These are phyloP conservation scores for Alternaria tenuissima DNA, from an alignment of 2,329 filamentous ascomycete species.

Conservation along the genomic window DNA sequence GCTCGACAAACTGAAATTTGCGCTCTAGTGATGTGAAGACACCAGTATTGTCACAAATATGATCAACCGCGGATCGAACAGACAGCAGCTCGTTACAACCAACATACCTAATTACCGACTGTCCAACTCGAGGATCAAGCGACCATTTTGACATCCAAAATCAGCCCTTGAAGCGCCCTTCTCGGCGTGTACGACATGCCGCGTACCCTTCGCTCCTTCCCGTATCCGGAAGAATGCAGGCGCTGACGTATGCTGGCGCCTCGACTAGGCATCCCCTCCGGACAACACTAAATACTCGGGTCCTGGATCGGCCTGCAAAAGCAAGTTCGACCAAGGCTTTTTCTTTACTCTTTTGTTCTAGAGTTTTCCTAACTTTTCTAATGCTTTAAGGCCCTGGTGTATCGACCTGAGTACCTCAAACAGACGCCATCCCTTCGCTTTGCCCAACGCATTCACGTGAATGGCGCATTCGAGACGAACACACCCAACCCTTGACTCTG, in stretches of 20 bases:
- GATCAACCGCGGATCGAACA: not conserved
- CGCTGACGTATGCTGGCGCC: conserved; percentile 19
- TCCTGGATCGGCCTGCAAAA: conserved; percentile 18
- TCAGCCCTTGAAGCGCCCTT: conserved; percentile 5
- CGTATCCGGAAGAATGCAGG: conserved; percentile 11
- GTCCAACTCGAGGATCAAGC: not conserved
- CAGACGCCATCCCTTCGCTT: not conserved
- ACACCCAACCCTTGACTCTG: not conserved
- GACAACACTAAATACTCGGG: conserved; percentile 13
- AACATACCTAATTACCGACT: not conserved
- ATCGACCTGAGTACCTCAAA: not conserved
- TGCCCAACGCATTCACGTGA: conserved; percentile 1
- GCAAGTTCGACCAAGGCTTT: not conserved
- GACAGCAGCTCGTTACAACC: not conserved
- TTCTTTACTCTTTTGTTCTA: not conserved
- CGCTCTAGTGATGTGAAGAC: conserved; percentile 1
- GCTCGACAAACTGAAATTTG: not conserved
- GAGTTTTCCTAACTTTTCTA: not conserved
- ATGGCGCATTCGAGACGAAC: conserved; percentile 4
- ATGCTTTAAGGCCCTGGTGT: not conserved
- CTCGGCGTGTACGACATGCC: conserved; percentile 2
- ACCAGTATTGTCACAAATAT: not conserved
- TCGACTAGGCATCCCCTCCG: conserved; percentile 12
- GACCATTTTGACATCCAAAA: not conserved
- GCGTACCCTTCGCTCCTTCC: conserved; percentile 8